Base-by-base conservation (phyloP, 257 asterid species). In the Nicotiana paniculata region DNA sequence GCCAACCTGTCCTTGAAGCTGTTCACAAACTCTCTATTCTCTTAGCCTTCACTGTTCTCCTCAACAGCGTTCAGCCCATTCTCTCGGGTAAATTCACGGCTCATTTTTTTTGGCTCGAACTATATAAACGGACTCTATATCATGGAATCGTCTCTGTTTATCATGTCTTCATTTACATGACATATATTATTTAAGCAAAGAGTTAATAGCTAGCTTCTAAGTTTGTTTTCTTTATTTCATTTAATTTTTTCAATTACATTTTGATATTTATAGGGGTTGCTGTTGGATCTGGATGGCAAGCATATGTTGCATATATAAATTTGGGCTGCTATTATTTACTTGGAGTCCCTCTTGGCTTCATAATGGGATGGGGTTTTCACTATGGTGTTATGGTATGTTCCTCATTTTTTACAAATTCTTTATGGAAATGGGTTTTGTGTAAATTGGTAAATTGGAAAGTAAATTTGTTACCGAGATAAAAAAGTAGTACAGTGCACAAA, bases 241-340 rank as follows among this genome's bases (percentile, higher is more conserved):
- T 12, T 0, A 11, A 9, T 46, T 4, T 63, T 48, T 17, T 0
- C 12, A 10, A 26, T 35, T 18, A 33, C 5, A 0, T 74, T 39
- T 32, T 75, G 46, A 26, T 59, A 24, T 57, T 70, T 26, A 54
- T 54, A 91, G 92, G 94, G 43, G 92, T 89, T 4, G 92, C 92
- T 12, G 89, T 91, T 84, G 94, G 94, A 3, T 91, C 91, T 33
- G 94, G 92, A 63, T 89, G 94, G 91, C 94, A 91, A 87, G 66
- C 86, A 65, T 82, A 85, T 30, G 94, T 89, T 46, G 92, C 94
- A 0, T 91, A 88, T 5, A 87, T 91, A 24, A 91, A 91, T 17
- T 39, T 91, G 17, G 89, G 87, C 5, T 89, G 90, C 33, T 89
- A 91, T 54, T 91, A 89, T 46, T 26, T 89, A 51, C 70, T 91